Base-by-base conservation (phyloP, 495 filamentous ascomycete species). In the Jackrogersella multiformis region DNA sequence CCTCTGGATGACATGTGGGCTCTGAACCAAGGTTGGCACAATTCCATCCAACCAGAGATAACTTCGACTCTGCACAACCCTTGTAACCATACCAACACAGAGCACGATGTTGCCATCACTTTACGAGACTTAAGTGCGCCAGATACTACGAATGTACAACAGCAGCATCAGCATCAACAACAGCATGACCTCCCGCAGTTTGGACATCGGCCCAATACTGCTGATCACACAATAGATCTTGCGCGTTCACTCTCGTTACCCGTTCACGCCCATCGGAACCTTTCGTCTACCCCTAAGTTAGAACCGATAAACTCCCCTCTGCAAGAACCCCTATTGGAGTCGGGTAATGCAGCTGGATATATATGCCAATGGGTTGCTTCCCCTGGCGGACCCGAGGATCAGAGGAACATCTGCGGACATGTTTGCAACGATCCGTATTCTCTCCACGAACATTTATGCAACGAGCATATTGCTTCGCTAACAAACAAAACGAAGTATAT, bases 391-490 rank as follows among this genome's bases (percentile, higher is more conserved):
- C 64, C 52, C 44, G 48, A 49, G 9, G 53, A 39, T 18, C 64
- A 65, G 41, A 42, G 18, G 4, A 57, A 57, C 1, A 44, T 59
- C 23, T 75, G 73, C n/a, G 73, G 73, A 1, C 45, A 45, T 52
- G 28, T 66, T 32, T 75, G 66, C 26, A 51, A 56, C 7, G 58
- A 65, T 20, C 59, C 44, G 7, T 32, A 46, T 12, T 64, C 71
- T 13, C 69, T 84, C 16, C 81, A 84, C 15, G 67, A 68, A 3
- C 82, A 84, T 62, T 45, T 79, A 18, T 79, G 77, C 46, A 66
- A 79, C 10, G 61, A 63, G 1, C 82, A 84, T 52, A 73, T 82
- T 16, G 62, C 64, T 4, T 58, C 57, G 5, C 46, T 82, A 13
- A 72, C 74, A 36, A 81, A 79, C 49, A 76, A 75, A 51, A 78